Evolutionary conservation across 495 filamentous ascomycete species (phyloP).

Genomic region (Daldinia bambusicola): DNA sequence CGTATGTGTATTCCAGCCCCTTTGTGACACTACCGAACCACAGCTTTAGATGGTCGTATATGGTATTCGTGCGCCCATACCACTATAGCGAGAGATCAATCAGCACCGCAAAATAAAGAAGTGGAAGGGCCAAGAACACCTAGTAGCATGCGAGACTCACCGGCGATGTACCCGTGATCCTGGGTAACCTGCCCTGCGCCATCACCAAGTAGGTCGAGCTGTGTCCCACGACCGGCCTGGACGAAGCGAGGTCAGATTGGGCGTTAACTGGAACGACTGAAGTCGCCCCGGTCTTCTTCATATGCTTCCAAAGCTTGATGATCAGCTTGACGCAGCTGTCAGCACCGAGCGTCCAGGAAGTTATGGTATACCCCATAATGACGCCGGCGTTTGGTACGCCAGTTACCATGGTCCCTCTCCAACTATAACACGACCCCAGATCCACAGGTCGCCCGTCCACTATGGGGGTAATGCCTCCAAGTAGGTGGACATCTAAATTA

Average conservation of each 20-base stretch:
- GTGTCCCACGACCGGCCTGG: constrained; percentile 41
- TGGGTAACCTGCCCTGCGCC: constrained; percentile 49
- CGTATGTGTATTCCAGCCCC: constrained; percentile 46
- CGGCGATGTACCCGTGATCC: constrained; percentile 46
- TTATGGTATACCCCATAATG: constrained; percentile 59
- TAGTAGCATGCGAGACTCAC: constrained; percentile 32
- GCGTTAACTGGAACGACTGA: constrained; percentile 45
- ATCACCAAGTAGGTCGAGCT: constrained; percentile 50
- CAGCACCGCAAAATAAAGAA: not conserved
- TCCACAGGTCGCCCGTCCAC: constrained; percentile 67
- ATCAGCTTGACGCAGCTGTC: constrained; percentile 48
- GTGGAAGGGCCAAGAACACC: not conserved
- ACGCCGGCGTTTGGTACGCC: constrained; percentile 52
- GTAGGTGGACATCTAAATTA: constrained; percentile 60
- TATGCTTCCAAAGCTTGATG: constrained; percentile 53
- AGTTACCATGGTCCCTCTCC: constrained; percentile 59
- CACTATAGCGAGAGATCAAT: constrained; percentile 25
- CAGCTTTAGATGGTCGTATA: constrained; percentile 44
- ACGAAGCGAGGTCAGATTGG: constrained; percentile 18
- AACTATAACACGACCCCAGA: constrained; percentile 61
- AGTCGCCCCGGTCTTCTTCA: constrained; percentile 49
- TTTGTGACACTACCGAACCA: constrained; percentile 46
- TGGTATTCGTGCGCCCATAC: constrained; percentile 46
- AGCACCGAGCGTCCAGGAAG: constrained; percentile 64
- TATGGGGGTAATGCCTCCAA: constrained; percentile 58